phyloP scores from a whole-genome alignment of 2,329 filamentous ascomycete genomes.

The Pseudodiploospora longispora region DNA sequence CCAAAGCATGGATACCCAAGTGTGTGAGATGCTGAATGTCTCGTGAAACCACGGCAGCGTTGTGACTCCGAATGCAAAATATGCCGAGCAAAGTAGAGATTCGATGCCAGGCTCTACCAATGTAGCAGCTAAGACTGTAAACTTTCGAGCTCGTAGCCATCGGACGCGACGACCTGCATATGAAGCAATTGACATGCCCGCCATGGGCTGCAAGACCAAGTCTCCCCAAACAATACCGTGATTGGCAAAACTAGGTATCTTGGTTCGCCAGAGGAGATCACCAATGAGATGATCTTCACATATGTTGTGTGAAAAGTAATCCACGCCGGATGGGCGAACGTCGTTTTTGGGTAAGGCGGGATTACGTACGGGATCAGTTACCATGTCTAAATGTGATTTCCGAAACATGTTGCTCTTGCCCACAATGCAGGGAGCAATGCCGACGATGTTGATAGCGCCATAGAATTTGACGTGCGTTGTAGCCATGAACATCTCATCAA shows the following conservation, averaged over 20 bases:
- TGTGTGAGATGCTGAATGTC: constrained; percentile 46
- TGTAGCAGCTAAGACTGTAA: constrained; percentile 82
- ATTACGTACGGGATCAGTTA: constrained; percentile 46
- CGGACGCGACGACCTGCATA: constrained; percentile 77
- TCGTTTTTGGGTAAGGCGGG: constrained; percentile 32
- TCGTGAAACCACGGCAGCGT: constrained; percentile 57
- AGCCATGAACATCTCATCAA: constrained; percentile 93
- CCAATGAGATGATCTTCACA: constrained; percentile 97
- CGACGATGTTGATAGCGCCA: constrained; percentile 88
- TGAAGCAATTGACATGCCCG: constrained; percentile 65
- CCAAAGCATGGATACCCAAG: constrained; percentile 57
- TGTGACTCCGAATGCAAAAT: constrained; percentile 71
- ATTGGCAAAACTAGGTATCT: constrained; percentile 58
- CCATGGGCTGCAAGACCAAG: constrained; percentile 82
- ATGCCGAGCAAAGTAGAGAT: constrained; percentile 72
- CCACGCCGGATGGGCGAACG: constrained; percentile 58
- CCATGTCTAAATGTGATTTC: constrained; percentile 74
- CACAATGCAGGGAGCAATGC: constrained; percentile 84
- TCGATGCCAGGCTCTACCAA: constrained; percentile 91
- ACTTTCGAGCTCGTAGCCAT: constrained; percentile 91
- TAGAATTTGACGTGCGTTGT: constrained; percentile 97
- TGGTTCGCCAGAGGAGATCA: constrained; percentile 76
- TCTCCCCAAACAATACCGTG: constrained; percentile 82
- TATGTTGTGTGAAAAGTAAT: constrained; percentile 92
- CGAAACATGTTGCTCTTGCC: constrained; percentile 99